phyloP scores from a whole-genome alignment of 495 filamentous ascomycete genomes.

The Collariella sp. region DNA sequence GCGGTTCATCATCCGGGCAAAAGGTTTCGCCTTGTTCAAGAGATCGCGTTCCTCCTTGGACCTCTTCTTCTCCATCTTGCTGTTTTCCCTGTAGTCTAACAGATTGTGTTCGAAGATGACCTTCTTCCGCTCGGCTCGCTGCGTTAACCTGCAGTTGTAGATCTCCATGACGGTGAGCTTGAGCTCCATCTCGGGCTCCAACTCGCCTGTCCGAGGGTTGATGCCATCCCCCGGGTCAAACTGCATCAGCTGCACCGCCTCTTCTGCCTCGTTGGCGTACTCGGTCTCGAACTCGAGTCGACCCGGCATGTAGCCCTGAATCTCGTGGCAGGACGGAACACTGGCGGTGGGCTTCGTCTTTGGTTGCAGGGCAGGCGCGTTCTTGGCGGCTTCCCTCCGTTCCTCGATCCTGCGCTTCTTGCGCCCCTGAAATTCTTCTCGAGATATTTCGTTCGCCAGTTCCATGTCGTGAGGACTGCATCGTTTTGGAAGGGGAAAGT shows the following conservation, averaged over 20 bases:
- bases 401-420: constrained; percentile 96
- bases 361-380: constrained; percentile 71
- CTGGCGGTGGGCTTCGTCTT: constrained; percentile 93
- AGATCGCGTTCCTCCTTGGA: constrained; percentile 91
- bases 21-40: constrained; percentile 86
- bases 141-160: constrained; percentile 87
- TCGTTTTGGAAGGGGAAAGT: constrained; percentile 77
- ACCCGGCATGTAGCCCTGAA: constrained; percentile 97
- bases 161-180: constrained; percentile 99
- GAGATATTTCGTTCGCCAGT: constrained; percentile 67
- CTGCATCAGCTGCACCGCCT: constrained; percentile 95
- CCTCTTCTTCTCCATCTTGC: constrained; percentile 80
- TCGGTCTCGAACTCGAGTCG: constrained; percentile 97
- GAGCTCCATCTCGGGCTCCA: constrained; percentile 90
- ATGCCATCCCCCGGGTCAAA: constrained; percentile 94
- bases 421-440: constrained; percentile 84
- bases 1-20: constrained; percentile 93
- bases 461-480: constrained; percentile 71
- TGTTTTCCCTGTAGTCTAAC: constrained; percentile 86
- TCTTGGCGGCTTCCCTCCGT: constrained; percentile 78
- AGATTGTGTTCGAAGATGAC: constrained; percentile 92
- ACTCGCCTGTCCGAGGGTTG: constrained; percentile 68
- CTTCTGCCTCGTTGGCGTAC: constrained; percentile 95
- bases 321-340: constrained; percentile 92
- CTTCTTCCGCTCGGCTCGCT: constrained; percentile 90